Percentiles rank a stretch among this genome's conserved stretches.
phyloP scores from a whole-genome alignment of 352 stramenopile genomes.

The Phytophthora sp. region DNA sequence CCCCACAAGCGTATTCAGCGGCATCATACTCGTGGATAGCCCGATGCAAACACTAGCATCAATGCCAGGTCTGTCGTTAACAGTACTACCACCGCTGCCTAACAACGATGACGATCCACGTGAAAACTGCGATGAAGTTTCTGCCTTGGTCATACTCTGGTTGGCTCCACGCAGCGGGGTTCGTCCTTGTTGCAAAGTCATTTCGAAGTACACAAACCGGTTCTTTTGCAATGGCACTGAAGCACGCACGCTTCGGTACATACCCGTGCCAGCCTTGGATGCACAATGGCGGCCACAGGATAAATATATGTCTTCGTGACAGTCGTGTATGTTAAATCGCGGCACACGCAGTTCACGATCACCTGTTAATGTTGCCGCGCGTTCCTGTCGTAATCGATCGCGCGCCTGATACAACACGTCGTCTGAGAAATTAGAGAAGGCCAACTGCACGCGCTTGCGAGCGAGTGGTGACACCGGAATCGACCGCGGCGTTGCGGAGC shows the following conservation, averaged over 20 bases:
- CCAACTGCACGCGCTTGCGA: slow-evolving; percentile 72
- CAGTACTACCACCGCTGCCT: not conserved
- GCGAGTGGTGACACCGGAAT: slow-evolving; percentile 83
- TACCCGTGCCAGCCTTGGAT: slow-evolving; percentile 70
- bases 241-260: slow-evolving; percentile 83
- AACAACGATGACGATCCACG: slow-evolving; percentile 7
- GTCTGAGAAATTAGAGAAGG: slow-evolving; percentile 85
- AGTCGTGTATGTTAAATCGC: slow-evolving; percentile 82
- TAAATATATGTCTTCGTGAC: slow-evolving; percentile 87
- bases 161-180: slow-evolving; percentile 34
- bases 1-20: slow-evolving; percentile 80
- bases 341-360: slow-evolving; percentile 62
- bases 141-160: slow-evolving; percentile 13
- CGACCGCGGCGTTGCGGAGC: slow-evolving; percentile 75
- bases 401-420: slow-evolving; percentile 85
- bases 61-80: slow-evolving; percentile 26
- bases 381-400: slow-evolving; percentile 77
- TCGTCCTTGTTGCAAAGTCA: slow-evolving; percentile 64
- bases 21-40: slow-evolving; percentile 76
- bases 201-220: slow-evolving; percentile 89
- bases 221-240: slow-evolving; percentile 66
- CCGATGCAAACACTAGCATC: slow-evolving; percentile 84
- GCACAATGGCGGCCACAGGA: slow-evolving; percentile 84
- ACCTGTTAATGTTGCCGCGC: slow-evolving; percentile 71
- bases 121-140: slow-evolving; percentile 13